phyloP scores from a whole-genome alignment of 768 basidiomycete species.

The Lactarius pseudohatsudake region DNA sequence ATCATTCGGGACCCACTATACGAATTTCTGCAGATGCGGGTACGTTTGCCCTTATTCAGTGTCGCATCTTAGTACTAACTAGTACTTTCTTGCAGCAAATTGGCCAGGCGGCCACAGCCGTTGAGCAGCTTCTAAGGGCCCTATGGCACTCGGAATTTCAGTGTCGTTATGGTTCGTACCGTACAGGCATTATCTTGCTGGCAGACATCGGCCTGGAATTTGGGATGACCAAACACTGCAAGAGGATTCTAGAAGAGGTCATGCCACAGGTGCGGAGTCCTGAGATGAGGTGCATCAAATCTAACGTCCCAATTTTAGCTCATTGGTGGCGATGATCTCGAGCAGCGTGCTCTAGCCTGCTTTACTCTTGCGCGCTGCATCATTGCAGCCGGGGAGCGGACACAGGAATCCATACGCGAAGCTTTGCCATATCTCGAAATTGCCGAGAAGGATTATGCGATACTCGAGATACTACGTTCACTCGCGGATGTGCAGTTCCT shows the following conservation, averaged over 20 bases:
- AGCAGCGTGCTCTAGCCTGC: constrained; percentile 73
- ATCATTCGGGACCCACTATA: constrained; percentile 45
- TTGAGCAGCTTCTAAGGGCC: constrained; percentile 67
- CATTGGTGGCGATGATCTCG: constrained; percentile 67
- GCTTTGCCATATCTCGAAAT: constrained; percentile 60
- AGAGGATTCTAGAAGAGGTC: constrained; percentile 68
- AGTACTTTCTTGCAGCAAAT: constrained; percentile 46
- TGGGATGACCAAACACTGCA: constrained; percentile 66
- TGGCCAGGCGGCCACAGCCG: constrained; percentile 59
- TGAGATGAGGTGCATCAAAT: not conserved
- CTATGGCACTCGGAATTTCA: constrained; percentile 83
- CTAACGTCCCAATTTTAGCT: constrained; percentile 43
- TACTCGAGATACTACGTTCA: constrained; percentile 57
- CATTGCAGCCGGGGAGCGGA: constrained; percentile 51
- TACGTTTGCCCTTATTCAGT: constrained; percentile 29
- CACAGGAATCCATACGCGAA: constrained; percentile 45
- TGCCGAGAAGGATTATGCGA: constrained; percentile 65
- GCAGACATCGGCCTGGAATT: constrained; percentile 80
- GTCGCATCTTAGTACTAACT: not conserved
- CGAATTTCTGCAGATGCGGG: constrained; percentile 44
- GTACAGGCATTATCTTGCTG: constrained; percentile 66
- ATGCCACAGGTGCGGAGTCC: constrained; percentile 66
- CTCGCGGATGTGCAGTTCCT: constrained; percentile 71
- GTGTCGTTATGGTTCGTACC: constrained; percentile 62
- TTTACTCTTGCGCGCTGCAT: constrained; percentile 75